Base-by-base conservation (phyloP, 345 rosid genomes). In the Bruguiera sexangula region DNA sequence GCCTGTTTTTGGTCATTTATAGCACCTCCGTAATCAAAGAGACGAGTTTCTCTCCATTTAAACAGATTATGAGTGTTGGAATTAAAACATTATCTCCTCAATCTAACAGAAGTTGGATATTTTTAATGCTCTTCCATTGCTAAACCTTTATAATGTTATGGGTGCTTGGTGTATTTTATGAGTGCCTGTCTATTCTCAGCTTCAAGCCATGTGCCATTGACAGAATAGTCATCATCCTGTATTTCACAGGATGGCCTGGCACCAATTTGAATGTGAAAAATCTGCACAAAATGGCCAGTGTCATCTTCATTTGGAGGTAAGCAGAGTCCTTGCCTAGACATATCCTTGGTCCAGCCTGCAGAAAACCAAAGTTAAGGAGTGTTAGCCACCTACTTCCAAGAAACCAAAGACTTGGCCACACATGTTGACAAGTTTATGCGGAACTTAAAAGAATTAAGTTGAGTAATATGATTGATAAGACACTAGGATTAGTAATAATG, bases 271-370 rank as follows among this genome's bases (percentile, higher is more conserved):
- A 94, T 37, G 81, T 82, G 63, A 81, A 94, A 79, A 88, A 91
- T 68, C 98, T 82, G 72, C 96, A 88, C 68, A 91, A 72, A 51
- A 91, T 82, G 37, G 97, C 93, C 63, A 94, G 78, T 20, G 93
- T 82, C 97, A 91, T 89, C 85, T 91, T 94, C 95, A 91, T 94
- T 78, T 94, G 98, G 46, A 91, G 90, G 78, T 89, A 94, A 58
- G 97, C 98, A 6, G 98, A 94, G 87, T 94, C 98, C 63, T 94
- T 94, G 8, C 98, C 98, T 0, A 91, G 86, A 73, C 98, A 94
- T 74, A 89, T 88, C 78, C 98, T 85, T 2, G 97, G 98, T 52
- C 98, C 98, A 7, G 92, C 98, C 97, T 92, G 76, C 64, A 73
- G 26, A 56, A 39, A 32, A 67, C 30, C 15, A 69, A 65, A 55